phyloP scores from a whole-genome alignment of 1,139 yeast species.

The Candida sp. region DNA sequence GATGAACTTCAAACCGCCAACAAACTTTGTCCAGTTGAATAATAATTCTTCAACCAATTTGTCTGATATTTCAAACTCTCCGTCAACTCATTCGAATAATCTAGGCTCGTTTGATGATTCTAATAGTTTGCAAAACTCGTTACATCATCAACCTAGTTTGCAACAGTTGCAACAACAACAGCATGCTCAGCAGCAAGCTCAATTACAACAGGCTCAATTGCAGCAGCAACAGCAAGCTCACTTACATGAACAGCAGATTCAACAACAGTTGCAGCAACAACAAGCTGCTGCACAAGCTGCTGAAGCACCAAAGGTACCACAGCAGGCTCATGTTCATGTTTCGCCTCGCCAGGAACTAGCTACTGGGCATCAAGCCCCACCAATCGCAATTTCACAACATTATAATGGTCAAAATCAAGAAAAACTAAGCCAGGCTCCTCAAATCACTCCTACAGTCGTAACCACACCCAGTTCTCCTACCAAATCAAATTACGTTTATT shows the following conservation, averaged over 20 bases:
- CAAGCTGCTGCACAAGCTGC: constrained; percentile 1
- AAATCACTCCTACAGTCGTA: not conserved
- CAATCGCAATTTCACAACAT: not conserved
- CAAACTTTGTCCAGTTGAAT: constrained; percentile 38
- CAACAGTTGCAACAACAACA: constrained; percentile 7
- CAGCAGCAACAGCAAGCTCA: constrained; percentile 3
- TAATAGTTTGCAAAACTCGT: constrained; percentile 1
- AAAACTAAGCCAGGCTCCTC: not conserved
- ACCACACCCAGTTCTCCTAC: constrained; percentile 4
- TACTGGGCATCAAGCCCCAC: not conserved
- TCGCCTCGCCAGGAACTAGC: not conserved
- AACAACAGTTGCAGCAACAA: no score
- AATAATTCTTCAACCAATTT: constrained; percentile 41
- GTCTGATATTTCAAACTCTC: constrained; percentile 28
- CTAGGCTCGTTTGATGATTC: constrained; percentile 3
- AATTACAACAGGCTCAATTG: constrained; percentile 1
- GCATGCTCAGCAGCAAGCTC: constrained; percentile 4
- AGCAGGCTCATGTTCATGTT: constrained; percentile 1
- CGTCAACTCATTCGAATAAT: constrained; percentile 17
- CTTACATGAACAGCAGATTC: no score
- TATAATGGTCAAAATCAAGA: not conserved
- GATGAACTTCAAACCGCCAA: constrained; percentile 38
- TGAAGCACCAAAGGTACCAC: constrained; percentile 6
- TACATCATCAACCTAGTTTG: constrained; percentile 7
- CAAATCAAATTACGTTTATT: constrained; percentile 53